Conservation (phyloP, 495 filamentous ascomycete genomes). For the Trichodelitschia bisporula region DNA sequence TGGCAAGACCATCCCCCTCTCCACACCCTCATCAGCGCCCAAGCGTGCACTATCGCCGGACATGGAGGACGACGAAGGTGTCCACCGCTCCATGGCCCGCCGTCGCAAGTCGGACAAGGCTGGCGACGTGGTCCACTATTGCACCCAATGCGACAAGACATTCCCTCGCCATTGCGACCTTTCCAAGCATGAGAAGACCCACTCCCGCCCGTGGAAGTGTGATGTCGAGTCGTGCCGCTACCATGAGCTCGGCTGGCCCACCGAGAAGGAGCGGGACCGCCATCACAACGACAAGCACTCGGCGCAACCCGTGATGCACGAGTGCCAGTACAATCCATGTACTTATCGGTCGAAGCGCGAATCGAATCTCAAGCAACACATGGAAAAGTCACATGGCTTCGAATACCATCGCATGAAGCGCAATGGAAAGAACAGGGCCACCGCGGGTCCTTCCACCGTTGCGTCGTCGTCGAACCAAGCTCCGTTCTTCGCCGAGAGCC, state of each 20-base stretch:
- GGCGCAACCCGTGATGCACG: constrained; percentile 43
- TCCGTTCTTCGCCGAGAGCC: too few species aligned
- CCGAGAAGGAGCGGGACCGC: constrained; percentile 88
- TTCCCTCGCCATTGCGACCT: constrained; percentile 85
- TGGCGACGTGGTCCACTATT: constrained; percentile 14
- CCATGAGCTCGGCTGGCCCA: constrained; percentile 69
- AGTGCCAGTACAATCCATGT: constrained; percentile 68
- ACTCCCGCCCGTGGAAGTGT: constrained; percentile 90
- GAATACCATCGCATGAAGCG: constrained; percentile 76
- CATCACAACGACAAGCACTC: constrained; percentile 93
- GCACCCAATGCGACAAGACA: constrained; percentile 46
- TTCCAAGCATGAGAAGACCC: constrained; percentile 93
- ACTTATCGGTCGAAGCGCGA: constrained; percentile 85
- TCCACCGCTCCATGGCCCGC: constrained; percentile 68
- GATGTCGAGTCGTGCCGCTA: constrained; percentile 60
- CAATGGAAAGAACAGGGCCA: too few species aligned
- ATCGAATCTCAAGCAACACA: constrained; percentile 98
- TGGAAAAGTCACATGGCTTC: constrained; percentile 94
- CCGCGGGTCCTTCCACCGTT: too few species aligned
- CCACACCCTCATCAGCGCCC: constrained; percentile 22
- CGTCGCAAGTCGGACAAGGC: constrained; percentile 49
- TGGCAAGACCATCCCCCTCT: constrained; percentile 50
- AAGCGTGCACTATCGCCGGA: constrained; percentile 3
- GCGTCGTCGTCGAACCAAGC: too few species aligned
- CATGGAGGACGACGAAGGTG: constrained; percentile 39